Conservation (phyloP, 75 land plant genomes). For the Isoetes taiwanensis region DNA sequence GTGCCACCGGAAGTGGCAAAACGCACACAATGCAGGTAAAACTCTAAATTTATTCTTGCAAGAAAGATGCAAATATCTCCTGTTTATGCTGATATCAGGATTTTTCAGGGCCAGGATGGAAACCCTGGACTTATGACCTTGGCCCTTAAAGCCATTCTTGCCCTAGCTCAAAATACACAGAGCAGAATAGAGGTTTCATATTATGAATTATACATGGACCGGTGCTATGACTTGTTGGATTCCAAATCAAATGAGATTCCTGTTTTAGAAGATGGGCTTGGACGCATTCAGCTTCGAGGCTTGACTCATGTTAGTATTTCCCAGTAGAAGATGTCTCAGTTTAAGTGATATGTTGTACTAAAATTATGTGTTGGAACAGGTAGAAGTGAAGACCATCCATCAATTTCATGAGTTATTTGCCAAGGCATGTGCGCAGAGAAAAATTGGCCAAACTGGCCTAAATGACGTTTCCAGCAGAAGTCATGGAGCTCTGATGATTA, state of each 20-base stretch:
- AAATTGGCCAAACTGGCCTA: background rate
- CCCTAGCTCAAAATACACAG: background rate
- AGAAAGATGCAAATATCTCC: no score
- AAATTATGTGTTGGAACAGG: background rate
- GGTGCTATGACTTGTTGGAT: background rate
- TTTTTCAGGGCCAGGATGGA: background rate
- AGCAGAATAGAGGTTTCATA: conserved; percentile 3
- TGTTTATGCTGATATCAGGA: no score
- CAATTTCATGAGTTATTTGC: conserved; percentile 3
- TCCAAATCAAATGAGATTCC: background rate
- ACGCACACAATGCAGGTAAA: conserved; percentile 92
- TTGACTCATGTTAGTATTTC: background rate
- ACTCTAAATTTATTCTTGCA: no score
- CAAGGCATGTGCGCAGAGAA: background rate
- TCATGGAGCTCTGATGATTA: background rate
- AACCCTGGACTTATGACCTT: conserved; percentile 4
- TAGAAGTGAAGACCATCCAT: background rate
- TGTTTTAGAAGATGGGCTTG: background rate
- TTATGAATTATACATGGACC: conserved; percentile 3
- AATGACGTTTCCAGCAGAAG: background rate
- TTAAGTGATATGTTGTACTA: background rate
- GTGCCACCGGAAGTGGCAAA: conserved; percentile 89
- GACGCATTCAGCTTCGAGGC: background rate
- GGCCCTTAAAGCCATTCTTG: background rate
- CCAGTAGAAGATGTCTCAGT: background rate